phyloP scores from a whole-genome alignment of 345 rosid species.

The Mallotus nudiflorus region DNA sequence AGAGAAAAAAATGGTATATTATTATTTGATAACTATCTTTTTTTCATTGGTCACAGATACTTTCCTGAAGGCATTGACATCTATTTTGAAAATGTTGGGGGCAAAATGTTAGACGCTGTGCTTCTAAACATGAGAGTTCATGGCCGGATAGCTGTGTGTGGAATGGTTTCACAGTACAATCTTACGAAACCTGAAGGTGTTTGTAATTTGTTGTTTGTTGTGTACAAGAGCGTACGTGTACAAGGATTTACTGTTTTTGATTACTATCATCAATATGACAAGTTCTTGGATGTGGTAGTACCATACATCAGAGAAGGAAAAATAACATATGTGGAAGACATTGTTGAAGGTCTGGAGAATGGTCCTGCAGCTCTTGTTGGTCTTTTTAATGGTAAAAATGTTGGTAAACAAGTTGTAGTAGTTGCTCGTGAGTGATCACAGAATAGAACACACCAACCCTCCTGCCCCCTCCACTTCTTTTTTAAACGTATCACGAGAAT shows the following conservation, averaged over 20 bases:
- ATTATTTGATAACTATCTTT: no score
- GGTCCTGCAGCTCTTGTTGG: conserved; percentile 51
- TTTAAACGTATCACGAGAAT: no score
- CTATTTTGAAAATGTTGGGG: no score
- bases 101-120: no score
- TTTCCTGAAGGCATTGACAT: no score
- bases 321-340: conserved; percentile 51
- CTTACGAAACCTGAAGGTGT: conserved; percentile 41
- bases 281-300: conserved; percentile 40
- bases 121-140: no score
- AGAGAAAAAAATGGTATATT: no score
- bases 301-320: conserved; percentile 44
- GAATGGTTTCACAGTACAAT: conserved; percentile 56
- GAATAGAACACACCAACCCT: no score
- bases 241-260: conserved; percentile 46
- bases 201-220: conserved; percentile 23
- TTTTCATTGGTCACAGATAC: no score
- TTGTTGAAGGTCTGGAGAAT: conserved; percentile 49
- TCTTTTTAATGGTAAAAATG: conserved; percentile 45
- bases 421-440: conserved; percentile 40
- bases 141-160: conserved; percentile 39
- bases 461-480: no score
- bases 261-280: conserved; percentile 29
- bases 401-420: conserved; percentile 50
- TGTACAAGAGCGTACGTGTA: conserved; percentile 35